Conservation (phyloP, 1,284 basidiomycete species). For the Sanghuangporus sanghuang region DNA sequence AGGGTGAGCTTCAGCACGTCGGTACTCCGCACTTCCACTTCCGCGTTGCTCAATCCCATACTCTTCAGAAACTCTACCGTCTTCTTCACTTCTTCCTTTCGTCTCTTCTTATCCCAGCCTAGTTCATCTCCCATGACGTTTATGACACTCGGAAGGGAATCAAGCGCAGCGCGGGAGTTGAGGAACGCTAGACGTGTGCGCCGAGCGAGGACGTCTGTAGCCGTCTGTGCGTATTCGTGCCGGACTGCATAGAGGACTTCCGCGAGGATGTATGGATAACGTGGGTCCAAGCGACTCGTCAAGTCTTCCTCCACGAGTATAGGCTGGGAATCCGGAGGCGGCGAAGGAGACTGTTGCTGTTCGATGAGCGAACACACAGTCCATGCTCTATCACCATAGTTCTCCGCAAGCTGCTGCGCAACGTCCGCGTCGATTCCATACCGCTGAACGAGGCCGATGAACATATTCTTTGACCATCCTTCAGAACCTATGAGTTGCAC, state of each 20-base stretch:
- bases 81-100: constrained; percentile 54
- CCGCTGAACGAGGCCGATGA: constrained; percentile 91
- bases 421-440: constrained; percentile 91
- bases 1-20: not conserved
- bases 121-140: constrained; percentile 29
- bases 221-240: constrained; percentile 75
- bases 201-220: constrained; percentile 88
- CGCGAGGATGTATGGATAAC: constrained; percentile 90
- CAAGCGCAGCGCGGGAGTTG: constrained; percentile 33
- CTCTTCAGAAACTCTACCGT: constrained; percentile 64
- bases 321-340: not conserved
- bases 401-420: constrained; percentile 89
- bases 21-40: constrained; percentile 21
- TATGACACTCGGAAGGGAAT: constrained; percentile 79
- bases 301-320: constrained; percentile 73
- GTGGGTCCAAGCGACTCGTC: constrained; percentile 68
- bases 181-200: constrained; percentile 43
- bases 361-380: constrained; percentile 82
- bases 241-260: constrained; percentile 90
- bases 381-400: constrained; percentile 97
- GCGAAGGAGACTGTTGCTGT: not conserved
- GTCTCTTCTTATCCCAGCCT: constrained; percentile 62
- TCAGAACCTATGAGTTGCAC: constrained; percentile 90
- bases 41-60: constrained; percentile 57
- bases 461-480: constrained; percentile 95